A percentile compares a stretch with the other conserved stretches of the same genome.
Conservation (phyloP, 176 grass and related monocot species). For the Cymbopogon citratus region DNA sequence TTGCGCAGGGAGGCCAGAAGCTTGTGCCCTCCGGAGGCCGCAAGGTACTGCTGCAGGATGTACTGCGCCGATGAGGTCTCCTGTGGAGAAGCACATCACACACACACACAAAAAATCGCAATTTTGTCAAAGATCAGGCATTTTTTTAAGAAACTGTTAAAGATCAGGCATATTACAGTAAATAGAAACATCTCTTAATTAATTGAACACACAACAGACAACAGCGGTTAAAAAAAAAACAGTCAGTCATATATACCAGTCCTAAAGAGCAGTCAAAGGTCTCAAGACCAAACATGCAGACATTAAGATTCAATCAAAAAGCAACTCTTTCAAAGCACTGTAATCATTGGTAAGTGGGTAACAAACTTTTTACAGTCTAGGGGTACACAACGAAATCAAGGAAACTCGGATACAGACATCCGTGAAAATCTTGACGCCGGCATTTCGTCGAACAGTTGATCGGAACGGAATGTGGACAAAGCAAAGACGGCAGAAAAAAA, state of each 20-base stretch:
- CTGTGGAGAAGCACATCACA: constrained; percentile 30
- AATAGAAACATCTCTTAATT: background rate
- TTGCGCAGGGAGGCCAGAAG: constrained; percentile 46
- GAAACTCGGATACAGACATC: background rate
- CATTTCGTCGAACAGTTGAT: constrained; percentile 32
- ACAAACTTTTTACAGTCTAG: constrained; percentile 24
- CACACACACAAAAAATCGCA: background rate
- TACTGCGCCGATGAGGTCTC: constrained; percentile 71
- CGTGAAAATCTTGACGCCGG: background rate
- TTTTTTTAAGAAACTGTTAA: background rate
- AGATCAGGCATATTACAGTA: constrained; percentile 1
- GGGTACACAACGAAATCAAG: constrained; percentile 7
- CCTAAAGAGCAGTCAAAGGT: constrained; percentile 5
- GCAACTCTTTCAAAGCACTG: background rate
- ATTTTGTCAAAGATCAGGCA: background rate
- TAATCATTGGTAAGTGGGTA: background rate
- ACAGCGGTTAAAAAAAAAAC: background rate
- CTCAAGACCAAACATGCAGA: background rate
- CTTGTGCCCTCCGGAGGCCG: constrained; percentile 57
- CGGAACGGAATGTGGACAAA: constrained; percentile 9
- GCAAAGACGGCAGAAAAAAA: background rate
- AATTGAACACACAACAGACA: background rate
- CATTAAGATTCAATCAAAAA: background rate
- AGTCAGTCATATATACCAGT: background rate
- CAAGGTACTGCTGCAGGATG: constrained; percentile 79